These are phyloP conservation scores for Hydnum rufescens DNA, from an alignment of 768 basidiomycete species.

Conservation along the genomic window DNA sequence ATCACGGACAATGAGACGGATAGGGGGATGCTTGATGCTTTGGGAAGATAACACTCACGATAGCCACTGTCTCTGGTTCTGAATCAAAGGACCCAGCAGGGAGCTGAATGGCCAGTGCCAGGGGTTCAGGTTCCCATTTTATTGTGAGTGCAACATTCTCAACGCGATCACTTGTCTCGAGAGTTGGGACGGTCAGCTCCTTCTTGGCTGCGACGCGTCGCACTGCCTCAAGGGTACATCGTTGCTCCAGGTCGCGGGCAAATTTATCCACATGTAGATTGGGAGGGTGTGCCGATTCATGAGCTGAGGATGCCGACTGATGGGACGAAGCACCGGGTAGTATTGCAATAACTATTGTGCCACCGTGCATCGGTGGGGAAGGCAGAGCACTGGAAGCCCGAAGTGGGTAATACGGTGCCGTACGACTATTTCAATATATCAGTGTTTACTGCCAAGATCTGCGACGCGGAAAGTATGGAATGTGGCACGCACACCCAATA, in stretches of 20 bases:
- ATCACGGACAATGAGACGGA: neutral
- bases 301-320: slow-evolving; percentile 2
- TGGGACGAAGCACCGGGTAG: neutral
- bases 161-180: slow-evolving; percentile 33
- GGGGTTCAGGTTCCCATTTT: slow-evolving; percentile 54
- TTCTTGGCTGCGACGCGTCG: neutral
- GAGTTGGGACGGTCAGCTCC: slow-evolving; percentile 12
- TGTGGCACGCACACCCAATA: slow-evolving; percentile 59
- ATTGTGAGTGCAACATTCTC: slow-evolving; percentile 50
- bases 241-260: slow-evolving; percentile 11
- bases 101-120: slow-evolving; percentile 41
- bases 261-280: slow-evolving; percentile 10
- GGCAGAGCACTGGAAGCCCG: slow-evolving; percentile 9
- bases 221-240: slow-evolving; percentile 6
- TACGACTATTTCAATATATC: neutral
- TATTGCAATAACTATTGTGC: slow-evolving; percentile 43
- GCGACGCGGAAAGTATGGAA: neutral
- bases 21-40: neutral
- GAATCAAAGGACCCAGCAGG: slow-evolving; percentile 26
- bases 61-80: slow-evolving; percentile 22
- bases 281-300: too few relatives aligned
- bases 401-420: slow-evolving; percentile 13
- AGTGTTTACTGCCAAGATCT: neutral
- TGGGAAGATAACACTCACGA: slow-evolving; percentile 30
- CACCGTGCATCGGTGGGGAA: slow-evolving; percentile 32